Base-by-base conservation (phyloP, 768 basidiomycete species). In the Xerocomellus chrysenteron region DNA sequence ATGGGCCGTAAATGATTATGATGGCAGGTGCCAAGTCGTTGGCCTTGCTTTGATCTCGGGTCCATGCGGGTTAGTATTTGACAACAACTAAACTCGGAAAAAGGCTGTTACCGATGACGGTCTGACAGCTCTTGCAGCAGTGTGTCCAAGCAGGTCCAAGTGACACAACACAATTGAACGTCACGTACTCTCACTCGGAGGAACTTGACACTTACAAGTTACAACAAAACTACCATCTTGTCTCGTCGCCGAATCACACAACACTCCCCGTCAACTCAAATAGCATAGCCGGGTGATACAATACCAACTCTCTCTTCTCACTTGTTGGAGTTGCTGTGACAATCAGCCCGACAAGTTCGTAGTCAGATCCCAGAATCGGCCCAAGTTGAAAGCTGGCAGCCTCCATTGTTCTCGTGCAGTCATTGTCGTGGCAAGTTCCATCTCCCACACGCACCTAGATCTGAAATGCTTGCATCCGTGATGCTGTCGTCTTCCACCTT, bases 41-140 rank as follows among this genome's bases (percentile, higher is more conserved):
- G 56, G 14, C 47, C 52, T 66, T 66, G 64, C 64, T 63, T 65
- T 65, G 57, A 63, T n/a, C 54, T 41, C 48, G 46, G 52, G 54
- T 36, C 43, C 50, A 52, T 50, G 53, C 64, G 47, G 30, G 33
- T 24, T 28, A 1, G 8, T 32, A 9, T 52, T 19, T 21, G 40
- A 16, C 36, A 37, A 51, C 10, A 32, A 47, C 30, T 11, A 9
- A 32, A 17, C 19, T 21, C 13, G 28, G 16, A 28, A 44, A 42
- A 43, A 16, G n/a, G 50, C 50, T 4, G 17, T 48, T 35, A 16
- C 44, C 44, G 33, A 11, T 5, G 9, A 24, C n/a, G 16, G 16
- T 43, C 43, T 36, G 49, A 55, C 40, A 32, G 53, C 9, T 17
- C n/a, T 28, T 54, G 52, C 32, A 21, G 39, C 39, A 16, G 26